phyloP scores from a whole-genome alignment of 2,329 filamentous ascomycete species.

The Ophiostoma quercus region DNA sequence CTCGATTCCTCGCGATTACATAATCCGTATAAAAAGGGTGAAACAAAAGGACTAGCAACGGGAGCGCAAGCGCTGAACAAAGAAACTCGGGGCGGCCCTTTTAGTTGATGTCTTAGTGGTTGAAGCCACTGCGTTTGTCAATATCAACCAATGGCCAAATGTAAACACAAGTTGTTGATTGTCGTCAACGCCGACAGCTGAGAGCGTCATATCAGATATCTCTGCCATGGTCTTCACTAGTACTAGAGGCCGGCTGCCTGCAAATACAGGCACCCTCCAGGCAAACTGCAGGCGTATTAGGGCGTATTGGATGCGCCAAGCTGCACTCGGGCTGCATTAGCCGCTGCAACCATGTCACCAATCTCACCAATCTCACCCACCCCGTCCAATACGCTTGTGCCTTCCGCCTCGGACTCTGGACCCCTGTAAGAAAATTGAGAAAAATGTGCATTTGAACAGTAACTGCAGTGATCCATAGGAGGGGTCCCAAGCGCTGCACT shows the following conservation, averaged over 20 bases:
- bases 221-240: not conserved
- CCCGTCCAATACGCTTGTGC: not conserved
- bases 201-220: not conserved
- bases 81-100: constrained; percentile 2
- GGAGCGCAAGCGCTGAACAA: not conserved
- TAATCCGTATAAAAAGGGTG: not conserved
- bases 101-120: not conserved
- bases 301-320: not conserved
- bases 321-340: constrained; percentile 1
- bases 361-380: not conserved
- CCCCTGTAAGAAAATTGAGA: not conserved
- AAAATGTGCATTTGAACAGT: not conserved
- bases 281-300: not conserved
- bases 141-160: not conserved
- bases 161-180: not conserved
- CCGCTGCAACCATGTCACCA: not conserved
- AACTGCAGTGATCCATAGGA: not conserved
- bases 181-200: not conserved
- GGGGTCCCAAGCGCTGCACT: not conserved
- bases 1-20: not conserved
- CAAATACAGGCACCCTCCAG: no score
- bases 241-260: not conserved
- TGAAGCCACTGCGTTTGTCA: not conserved
- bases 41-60: not conserved
- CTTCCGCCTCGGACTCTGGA: not conserved